A percentile compares a stretch with the other conserved stretches of the same genome.
phyloP scores from a whole-genome alignment of 306 rosid genomes.

The Astragalus glycyphyllos region DNA sequence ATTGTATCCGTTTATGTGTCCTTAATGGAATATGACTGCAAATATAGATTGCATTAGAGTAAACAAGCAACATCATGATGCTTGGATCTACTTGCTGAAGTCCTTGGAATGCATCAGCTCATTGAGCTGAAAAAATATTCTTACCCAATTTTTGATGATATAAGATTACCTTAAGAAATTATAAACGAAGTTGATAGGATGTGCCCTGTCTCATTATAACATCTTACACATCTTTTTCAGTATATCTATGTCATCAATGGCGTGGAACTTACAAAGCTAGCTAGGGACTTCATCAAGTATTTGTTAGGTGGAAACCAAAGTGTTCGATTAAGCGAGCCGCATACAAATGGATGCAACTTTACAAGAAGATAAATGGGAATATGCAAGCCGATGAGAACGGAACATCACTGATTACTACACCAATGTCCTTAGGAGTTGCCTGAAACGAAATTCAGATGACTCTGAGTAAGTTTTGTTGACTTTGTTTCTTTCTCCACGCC shows the following conservation, averaged over 20 bases:
- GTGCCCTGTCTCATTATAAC: slow-evolving; percentile 31
- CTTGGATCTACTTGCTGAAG: slow-evolving; percentile 20
- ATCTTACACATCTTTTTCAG: slow-evolving; percentile 50
- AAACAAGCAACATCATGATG: too few species aligned
- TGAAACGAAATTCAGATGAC: slow-evolving; percentile 27
- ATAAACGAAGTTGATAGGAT: slow-evolving; percentile 15
- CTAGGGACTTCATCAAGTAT: slow-evolving; percentile 70
- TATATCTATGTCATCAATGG: slow-evolving; percentile 71
- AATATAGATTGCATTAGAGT: slow-evolving; percentile 8
- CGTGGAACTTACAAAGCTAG: slow-evolving; percentile 64
- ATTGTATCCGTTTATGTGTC: slow-evolving; percentile 3
- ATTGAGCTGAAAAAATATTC: slow-evolving; percentile 27
- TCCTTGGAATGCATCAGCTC: slow-evolving; percentile 10
- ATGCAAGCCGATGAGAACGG: slow-evolving; percentile 42
- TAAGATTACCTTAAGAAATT: neutral
- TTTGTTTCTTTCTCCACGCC: too few species aligned
- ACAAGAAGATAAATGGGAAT: slow-evolving; percentile 42
- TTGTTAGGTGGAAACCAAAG: slow-evolving; percentile 59
- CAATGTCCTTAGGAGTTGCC: slow-evolving; percentile 26
- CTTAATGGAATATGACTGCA: slow-evolving; percentile 6
- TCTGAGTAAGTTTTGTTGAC: neutral
- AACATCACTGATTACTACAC: slow-evolving; percentile 48
- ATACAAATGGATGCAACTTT: slow-evolving; percentile 53
- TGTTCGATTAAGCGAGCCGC: slow-evolving; percentile 59
- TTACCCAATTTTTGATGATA: neutral